Evolutionary conservation across 2,329 filamentous ascomycete species (phyloP).

Genomic region (Pleomassaria siparia): DNA sequence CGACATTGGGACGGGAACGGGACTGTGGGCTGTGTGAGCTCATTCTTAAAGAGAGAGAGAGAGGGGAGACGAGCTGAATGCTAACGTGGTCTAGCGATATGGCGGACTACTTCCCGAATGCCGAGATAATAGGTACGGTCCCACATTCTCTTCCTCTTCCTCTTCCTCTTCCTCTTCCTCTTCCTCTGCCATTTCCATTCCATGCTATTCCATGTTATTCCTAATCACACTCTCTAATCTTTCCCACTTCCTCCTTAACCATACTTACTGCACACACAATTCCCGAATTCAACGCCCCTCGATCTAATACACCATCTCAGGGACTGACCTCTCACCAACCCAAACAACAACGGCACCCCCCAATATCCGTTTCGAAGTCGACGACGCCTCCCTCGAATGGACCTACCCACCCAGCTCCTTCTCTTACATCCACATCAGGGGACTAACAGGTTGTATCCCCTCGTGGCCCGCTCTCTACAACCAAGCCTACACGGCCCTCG

Average conservation of each 20-base stretch:
- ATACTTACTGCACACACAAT: too few relatives aligned
- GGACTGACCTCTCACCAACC: slow-evolving; percentile 40
- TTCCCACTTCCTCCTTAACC: not conserved
- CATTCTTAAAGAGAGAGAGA: not conserved
- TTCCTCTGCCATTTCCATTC: not conserved
- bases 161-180: not conserved
- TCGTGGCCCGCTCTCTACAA: slow-evolving; percentile 46
- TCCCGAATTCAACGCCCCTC: not conserved
- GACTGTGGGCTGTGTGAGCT: slow-evolving; percentile 36
- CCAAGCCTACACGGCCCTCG: slow-evolving; percentile 40
- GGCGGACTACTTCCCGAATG: slow-evolving; percentile 39
- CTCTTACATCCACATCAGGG: slow-evolving; percentile 44
- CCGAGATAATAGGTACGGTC: slow-evolving; percentile 36
- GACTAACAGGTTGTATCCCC: slow-evolving; percentile 44
- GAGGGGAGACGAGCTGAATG: not conserved
- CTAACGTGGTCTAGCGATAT: slow-evolving; percentile 28
- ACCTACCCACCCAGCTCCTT: slow-evolving; percentile 42
- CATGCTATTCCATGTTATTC: not conserved
- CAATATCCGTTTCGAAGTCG: slow-evolving; percentile 50
- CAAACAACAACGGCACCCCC: slow-evolving; percentile 39
- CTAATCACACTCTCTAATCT: not conserved
- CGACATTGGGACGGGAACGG: slow-evolving; percentile 40
- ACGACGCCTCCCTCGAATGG: slow-evolving; percentile 47
- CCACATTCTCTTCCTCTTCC: too few relatives aligned
- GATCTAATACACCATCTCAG: slow-evolving; percentile 11